These are phyloP conservation scores for Rhododendron vialii DNA, from an alignment of 148 eudicot species.

Conservation along the genomic window DNA sequence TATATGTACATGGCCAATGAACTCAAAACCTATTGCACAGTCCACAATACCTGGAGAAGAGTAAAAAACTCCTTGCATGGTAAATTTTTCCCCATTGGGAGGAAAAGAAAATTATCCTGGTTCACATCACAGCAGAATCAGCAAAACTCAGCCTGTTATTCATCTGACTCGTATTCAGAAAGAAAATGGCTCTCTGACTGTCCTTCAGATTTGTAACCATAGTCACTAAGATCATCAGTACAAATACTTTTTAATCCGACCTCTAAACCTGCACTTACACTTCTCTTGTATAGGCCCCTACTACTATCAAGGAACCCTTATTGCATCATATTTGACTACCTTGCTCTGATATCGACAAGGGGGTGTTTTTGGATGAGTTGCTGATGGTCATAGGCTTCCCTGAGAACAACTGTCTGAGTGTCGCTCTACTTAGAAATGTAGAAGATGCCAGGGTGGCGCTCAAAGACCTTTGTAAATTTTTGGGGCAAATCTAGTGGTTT, in stretches of 20 bases:
- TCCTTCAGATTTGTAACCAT: background rate
- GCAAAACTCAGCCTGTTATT: background rate
- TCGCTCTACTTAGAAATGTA: constrained; percentile 71
- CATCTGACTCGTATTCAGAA: constrained; percentile 3
- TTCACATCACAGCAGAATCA: constrained; percentile 3
- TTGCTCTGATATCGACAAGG: constrained; percentile 59
- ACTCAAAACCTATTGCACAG: background rate
- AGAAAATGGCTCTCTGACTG: background rate
- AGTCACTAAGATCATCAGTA: background rate
- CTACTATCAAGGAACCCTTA: constrained; percentile 73
- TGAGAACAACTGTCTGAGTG: constrained; percentile 71
- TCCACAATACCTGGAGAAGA: constrained; percentile 6
- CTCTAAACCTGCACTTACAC: constrained; percentile 4
- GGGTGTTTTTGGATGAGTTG: constrained; percentile 66
- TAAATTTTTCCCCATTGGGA: background rate
- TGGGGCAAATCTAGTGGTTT: constrained; percentile 70
- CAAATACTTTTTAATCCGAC: background rate
- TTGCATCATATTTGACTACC: constrained; percentile 49
- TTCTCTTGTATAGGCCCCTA: constrained; percentile 55
- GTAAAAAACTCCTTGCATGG: background rate
- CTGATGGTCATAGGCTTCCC: constrained; percentile 65
- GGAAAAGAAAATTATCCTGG: background rate
- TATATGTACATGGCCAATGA: background rate
- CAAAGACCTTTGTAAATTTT: constrained; percentile 89
- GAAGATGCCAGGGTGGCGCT: constrained; percentile 90